Evolutionary conservation across 495 filamentous ascomycete species (phyloP), one percentile per base, ranked within the genome.

Genomic region (Talaromyces wortmannii): DNA sequence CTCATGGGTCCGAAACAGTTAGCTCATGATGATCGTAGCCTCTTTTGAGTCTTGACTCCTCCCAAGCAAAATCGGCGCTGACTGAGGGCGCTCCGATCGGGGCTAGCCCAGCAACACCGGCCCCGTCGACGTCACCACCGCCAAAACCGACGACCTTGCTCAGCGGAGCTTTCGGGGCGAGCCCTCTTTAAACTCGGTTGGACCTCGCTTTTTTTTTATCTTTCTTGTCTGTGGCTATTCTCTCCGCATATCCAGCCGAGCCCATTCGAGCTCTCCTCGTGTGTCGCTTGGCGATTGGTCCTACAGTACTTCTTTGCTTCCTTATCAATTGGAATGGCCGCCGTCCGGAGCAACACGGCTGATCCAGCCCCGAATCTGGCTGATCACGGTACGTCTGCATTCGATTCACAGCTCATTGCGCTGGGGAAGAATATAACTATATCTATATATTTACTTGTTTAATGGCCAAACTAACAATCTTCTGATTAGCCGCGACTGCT

Each of bases 401-500:
- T 40, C 5, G 36, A 40, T 13, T 23, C 23, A 23, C 23, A 23
- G 4, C 23, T 4, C 23, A 23, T 23, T 23, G 23, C 23, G 23
- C 23, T 23, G 23, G 4, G 23, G 23, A 4, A 23, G 1, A 23
- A 4, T 23, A 23, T 23, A 23, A 23, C 23, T 23, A 23, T 23
- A 23, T 23, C 23, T 23, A 23, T 23, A 23, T 23, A 23, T 23
- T 4, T 23, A 23, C 40, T 43, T 43, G 40, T 15, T 43, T 43
- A 15, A 43, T 43, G 40, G n/a, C 40, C n/a, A 6, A 36, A 45
- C 29, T 45, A 42, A 45, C 15, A 0, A 40, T 13, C 23, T 16
- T 17, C 10, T 6, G n/a, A 44, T 44, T 44, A 81, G 78, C 78
- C 62, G 76, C 78, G 12, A 78, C 77, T 11, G 78, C 78, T 62